Base-by-base conservation (phyloP, 2,329 filamentous ascomycete genomes). In the Mycocentrospora acerina region DNA sequence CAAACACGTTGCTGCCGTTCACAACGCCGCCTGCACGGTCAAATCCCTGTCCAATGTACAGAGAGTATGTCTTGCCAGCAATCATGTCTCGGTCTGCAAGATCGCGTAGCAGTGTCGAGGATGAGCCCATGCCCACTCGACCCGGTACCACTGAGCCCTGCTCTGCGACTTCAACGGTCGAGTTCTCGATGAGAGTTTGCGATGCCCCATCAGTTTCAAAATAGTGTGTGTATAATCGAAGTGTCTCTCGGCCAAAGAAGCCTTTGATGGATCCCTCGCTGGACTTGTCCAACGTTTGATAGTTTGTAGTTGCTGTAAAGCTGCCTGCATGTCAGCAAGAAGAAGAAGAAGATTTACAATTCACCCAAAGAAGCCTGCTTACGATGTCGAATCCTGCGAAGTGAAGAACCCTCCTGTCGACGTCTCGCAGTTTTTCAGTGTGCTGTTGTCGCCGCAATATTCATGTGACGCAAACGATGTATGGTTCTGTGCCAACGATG, bases 1-100 rank as follows among this genome's bases (percentile, higher is more conserved):
- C 71, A 25, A 72, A 67, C 3, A 64, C 63, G 25, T 70, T 67
- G 41, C 64, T 69, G 17, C 71, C 71, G 36, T 72, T 73, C 17
- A 70, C 59, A 2, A 40, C 49, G 12, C 71, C 70, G 12, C 66
- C 68, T 1, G 68, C 67, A 22, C 68, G 61, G 26, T 67, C 61
- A 44, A 70, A 68, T 16, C 64, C 65, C 33, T 69, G 64, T 2
- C 70, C 71, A 29, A 71, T 66, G 46, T 72, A 73, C 4, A 72
- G 55, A 7, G 68, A 68, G 44, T 69, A 71, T 17, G 70, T 71
- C 19, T 62, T 60, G 2, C 61, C 66, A 10, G 67, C 61, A 27
- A 72, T 70, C 15, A 64, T 47, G 26, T 63, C 55, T 16, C 47
- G 38, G 16, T 58, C 52, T 35, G 55, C 59, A 5, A 73, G 62